Evolutionary conservation across 2,329 filamentous ascomycete species (phyloP).

Genomic region (Fusarium pseudograminearum): DNA sequence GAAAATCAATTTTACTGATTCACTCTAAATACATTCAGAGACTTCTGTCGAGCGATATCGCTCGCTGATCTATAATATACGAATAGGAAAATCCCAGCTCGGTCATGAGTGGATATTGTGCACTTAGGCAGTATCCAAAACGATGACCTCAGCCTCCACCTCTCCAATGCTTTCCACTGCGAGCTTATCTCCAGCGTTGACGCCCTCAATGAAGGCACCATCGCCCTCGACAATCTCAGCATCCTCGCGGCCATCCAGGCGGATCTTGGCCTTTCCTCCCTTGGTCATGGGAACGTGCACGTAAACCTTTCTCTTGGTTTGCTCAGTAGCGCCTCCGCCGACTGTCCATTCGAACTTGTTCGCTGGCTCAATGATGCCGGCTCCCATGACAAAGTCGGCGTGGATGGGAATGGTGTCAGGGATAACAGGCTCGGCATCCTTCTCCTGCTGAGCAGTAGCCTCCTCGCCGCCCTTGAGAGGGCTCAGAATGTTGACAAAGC

Average conservation of each 20-base stretch:
- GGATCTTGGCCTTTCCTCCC: constrained; percentile 78
- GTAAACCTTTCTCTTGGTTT: constrained; percentile 77
- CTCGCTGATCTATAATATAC: constrained; percentile 5
- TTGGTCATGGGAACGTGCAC: constrained; percentile 86
- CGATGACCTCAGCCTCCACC: constrained; percentile 75
- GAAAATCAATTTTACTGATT: constrained; percentile 13
- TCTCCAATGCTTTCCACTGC: constrained; percentile 75
- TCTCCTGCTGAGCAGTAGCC: constrained; percentile 72
- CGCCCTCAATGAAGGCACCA: constrained; percentile 78
- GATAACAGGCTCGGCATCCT: constrained; percentile 70
- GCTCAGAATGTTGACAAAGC: constrained; percentile 80
- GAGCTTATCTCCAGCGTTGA: constrained; percentile 74
- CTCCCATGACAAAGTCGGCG: constrained; percentile 86
- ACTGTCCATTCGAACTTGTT: constrained; percentile 78
- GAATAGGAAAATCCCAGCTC: constrained; percentile 1
- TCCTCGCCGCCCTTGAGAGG: constrained; percentile 75
- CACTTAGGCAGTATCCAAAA: constrained; percentile 71
- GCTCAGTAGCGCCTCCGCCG: constrained; percentile 67
- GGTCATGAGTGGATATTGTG: not conserved
- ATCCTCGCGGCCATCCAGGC: constrained; percentile 73
- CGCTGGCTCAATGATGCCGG: constrained; percentile 76
- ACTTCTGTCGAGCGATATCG: not conserved
- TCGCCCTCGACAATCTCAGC: constrained; percentile 79
- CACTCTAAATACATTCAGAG: constrained; percentile 30
- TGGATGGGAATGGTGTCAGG: constrained; percentile 83